Evolutionary conservation across 306 rosid species (phyloP).

Genomic region (Ormosia semicastrata): DNA sequence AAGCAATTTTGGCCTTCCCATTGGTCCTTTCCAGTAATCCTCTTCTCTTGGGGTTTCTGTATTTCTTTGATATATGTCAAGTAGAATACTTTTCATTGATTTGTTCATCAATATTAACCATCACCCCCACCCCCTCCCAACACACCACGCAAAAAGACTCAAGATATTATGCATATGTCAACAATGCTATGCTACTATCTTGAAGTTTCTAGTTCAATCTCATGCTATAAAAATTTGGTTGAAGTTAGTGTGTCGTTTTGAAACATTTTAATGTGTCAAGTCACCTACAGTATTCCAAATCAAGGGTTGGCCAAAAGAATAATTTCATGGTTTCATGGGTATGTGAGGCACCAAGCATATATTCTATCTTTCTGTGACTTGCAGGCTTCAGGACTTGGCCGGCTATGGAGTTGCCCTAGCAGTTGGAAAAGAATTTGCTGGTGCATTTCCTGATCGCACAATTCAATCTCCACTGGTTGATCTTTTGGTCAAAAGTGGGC

Average conservation of each 20-base stretch:
- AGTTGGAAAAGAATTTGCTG: slow-evolving; percentile 55
- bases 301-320: not conserved
- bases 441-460: slow-evolving; percentile 66
- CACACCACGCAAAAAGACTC: not conserved
- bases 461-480: slow-evolving; percentile 62
- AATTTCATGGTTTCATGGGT: not conserved
- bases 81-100: not conserved
- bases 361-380: slow-evolving; percentile 26
- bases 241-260: not conserved
- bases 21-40: slow-evolving; percentile 92
- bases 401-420: slow-evolving; percentile 87
- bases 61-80: slow-evolving; percentile 17
- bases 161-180: not conserved
- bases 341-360: not conserved
- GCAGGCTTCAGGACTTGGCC: slow-evolving; percentile 89
- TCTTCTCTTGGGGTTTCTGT: slow-evolving; percentile 31
- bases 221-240: not conserved
- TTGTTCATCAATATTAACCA: not conserved
- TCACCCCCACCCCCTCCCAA: not conserved
- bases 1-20: slow-evolving; percentile 78
- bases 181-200: not conserved
- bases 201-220: slow-evolving; percentile 2
- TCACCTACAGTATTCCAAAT: not conserved
- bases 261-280: not conserved
- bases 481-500: slow-evolving; percentile 71